Base-by-base conservation (phyloP, 495 filamentous ascomycete species). In the Cercophora scortea region DNA sequence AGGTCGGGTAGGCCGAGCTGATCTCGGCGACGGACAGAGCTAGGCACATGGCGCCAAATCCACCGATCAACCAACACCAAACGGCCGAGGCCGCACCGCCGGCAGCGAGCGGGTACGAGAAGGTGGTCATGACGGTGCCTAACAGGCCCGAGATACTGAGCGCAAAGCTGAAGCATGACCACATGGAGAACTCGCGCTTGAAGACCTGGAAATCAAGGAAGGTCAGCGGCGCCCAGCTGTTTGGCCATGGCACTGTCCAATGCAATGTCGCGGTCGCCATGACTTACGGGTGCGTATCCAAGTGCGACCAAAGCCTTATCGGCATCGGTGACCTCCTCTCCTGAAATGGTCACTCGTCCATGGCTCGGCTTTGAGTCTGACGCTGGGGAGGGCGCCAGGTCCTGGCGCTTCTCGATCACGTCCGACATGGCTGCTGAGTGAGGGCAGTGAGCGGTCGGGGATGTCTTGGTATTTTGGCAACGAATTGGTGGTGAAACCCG, bases 31-130 rank as follows among this genome's bases (percentile, higher is more conserved):
- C 73, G 34, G 79, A 70, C 47, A 78, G 65, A 8, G 82, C 82
- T 64, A 86, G 78, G 52, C 78, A 81, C 76, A 78, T 78, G 50
- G 79, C 83, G 6, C 82, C 82, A 38, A 70, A 65, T 35, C 82
- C 82, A 15, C 77, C 79, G 36, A 85, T 76, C 9, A 83, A 59
- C 82, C 82, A 85, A 60, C 74, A 82, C 82, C 82, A 86, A 43
- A 86, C 73, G 11, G 76, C 79, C 33, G 80, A 70, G 33, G 80
- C 74, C 19, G 77, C 72, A 8, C 82, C 81, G 42, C 82, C 82
- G 5, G 82, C 81, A 50, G 72, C 63, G 32, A 84, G 71, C 1
- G 80, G 79, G 59, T 81, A 84, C 6, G 69, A 68, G 65, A 82
- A 78, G 34, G 82, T 84, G 1, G 81, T 83, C 62, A 79, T 76